Evolutionary conservation across 306 rosid species (phyloP), one percentile per base, ranked within the genome.

Genomic region (Alnus rubra): DNA sequence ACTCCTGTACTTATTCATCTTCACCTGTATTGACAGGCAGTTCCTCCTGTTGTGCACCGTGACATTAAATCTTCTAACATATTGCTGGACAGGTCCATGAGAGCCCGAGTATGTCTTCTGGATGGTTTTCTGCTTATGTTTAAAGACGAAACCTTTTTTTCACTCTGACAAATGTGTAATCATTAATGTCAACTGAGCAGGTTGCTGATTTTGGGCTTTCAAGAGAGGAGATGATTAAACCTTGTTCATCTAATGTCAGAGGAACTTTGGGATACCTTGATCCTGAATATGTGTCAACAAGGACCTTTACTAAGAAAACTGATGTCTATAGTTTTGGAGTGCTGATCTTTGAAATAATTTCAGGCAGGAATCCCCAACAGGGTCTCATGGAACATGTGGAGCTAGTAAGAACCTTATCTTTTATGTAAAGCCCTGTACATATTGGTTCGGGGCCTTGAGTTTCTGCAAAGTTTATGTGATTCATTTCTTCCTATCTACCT

Each of bases 321-420:
- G 90, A 87, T 49, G 90, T 89, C 47, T 89, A 85, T 80, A 87
- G 92, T 75, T 89, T 85, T 79, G 89, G 89, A 1, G 89, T 87
- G 82, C 85, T 89, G 76, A 77, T 89, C 28, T 83, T 89, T 75
- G 90, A 89, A 75, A 81, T 76, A 30, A 82, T 80, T 74, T 85
- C 85, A 18, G 84, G 87, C 16, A 84, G 86, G 87, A 87, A 79
- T 78, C 87, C 90, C 51, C 87, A 87, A 70, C 45, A 75, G 67
- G 87, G 90, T 18, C 90, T 87, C 78, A 84, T 87, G 87, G 90
- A 87, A 47, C 83, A 84, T 28, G 86, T 87, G 68, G 76, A 87
- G 49, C 82, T 83, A 44, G 87, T 84, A 87, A 84, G 90, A 59
- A 48, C 12, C 9, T 8, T 48, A 0, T 48, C 7, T 48, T 19